phyloP scores from a whole-genome alignment of 139 green algal species.

The Tetradesmus lagerheimii region DNA sequence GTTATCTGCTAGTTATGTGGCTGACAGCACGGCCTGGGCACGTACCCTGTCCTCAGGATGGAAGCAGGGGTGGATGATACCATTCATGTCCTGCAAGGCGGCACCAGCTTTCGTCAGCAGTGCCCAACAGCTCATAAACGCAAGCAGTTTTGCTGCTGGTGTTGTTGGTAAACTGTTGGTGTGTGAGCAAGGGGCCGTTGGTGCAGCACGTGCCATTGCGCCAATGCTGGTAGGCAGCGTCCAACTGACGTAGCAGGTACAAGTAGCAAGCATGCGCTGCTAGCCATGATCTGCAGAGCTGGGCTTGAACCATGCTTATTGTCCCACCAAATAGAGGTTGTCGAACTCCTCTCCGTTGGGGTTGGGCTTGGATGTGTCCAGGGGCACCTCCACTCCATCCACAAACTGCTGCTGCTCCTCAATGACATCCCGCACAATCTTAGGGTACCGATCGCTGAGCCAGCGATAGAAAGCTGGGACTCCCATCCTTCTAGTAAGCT shows the following conservation, averaged over 20 bases:
- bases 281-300: neutral
- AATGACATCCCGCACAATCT: constrained; percentile 94
- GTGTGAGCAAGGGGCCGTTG: neutral
- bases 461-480: constrained; percentile 98
- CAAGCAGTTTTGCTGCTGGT: neutral
- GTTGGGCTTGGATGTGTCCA: constrained; percentile 93
- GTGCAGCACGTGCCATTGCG: neutral
- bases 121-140: neutral
- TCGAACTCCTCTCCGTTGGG: constrained; percentile 98
- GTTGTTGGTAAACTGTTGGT: neutral
- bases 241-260: neutral
- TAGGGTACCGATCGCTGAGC: constrained; percentile 97
- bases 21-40: neutral
- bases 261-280: neutral
- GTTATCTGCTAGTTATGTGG: neutral
- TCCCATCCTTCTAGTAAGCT: constrained; percentile 80
- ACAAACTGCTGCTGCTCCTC: constrained; percentile 86
- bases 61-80: constrained; percentile 99
- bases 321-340: constrained; percentile 95
- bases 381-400: constrained; percentile 85
- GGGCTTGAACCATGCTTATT: neutral
- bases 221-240: neutral
- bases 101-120: neutral
- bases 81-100: constrained; percentile 96
- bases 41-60: constrained; percentile 96